phyloP scores from a whole-genome alignment of 2,329 filamentous ascomycete genomes.

The Colletotrichum falcatum region DNA sequence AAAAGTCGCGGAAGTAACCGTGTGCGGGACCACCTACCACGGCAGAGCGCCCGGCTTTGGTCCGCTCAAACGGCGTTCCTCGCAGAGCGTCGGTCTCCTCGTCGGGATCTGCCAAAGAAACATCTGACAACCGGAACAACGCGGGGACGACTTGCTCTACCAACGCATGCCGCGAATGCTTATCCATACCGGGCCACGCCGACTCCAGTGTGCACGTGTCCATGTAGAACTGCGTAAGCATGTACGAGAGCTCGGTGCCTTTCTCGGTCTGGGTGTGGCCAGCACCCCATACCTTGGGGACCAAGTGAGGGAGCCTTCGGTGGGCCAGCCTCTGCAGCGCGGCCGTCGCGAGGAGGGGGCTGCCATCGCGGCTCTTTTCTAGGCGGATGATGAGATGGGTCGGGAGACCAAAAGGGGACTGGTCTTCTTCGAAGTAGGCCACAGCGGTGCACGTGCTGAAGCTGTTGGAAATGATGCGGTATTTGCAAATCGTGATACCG shows the following conservation, averaged over 20 bases:
- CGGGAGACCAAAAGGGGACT: constrained; percentile 6
- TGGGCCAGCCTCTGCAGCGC: constrained; percentile 21
- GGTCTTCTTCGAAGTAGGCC: neutral
- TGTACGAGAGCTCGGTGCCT: constrained; percentile 3
- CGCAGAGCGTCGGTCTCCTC: neutral
- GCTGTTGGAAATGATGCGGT: constrained; percentile 4
- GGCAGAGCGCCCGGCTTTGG: neutral
- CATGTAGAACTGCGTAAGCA: constrained; percentile 18
- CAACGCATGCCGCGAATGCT: neutral
- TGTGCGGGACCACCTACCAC: neutral
- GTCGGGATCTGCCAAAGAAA: neutral
- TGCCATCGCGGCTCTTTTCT: neutral
- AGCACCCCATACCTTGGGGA: constrained; percentile 27
- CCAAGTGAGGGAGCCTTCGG: neutral
- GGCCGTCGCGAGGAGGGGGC: constrained; percentile 8
- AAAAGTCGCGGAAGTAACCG: neutral
- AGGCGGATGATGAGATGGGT: constrained; percentile 6
- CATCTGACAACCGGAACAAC: neutral
- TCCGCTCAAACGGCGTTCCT: neutral
- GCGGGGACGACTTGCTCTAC: no score
- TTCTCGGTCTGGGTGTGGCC: neutral
- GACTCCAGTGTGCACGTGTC: neutral
- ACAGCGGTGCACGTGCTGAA: constrained; percentile 1
- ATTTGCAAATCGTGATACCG: neutral
- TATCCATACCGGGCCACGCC: constrained; percentile 5